Percentiles rank a stretch among this genome's conserved stretches.
These are phyloP conservation scores for Camellia lanceoleosa DNA, from an alignment of 148 eudicot species.

Conservation along the genomic window DNA sequence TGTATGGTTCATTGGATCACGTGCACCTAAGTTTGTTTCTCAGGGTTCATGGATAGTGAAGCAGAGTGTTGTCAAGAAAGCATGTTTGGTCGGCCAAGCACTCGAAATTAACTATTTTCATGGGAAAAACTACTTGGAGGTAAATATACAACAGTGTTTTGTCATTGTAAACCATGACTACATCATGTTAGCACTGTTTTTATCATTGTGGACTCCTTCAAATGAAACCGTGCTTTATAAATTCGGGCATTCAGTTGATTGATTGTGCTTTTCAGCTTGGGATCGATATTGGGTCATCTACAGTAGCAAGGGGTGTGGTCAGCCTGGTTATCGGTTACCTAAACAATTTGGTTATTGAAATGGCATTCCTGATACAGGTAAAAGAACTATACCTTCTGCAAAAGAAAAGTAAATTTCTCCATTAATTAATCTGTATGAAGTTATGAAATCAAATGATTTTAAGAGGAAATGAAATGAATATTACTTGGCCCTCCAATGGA, in stretches of 20 bases:
- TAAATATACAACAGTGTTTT: slow-evolving; percentile 18
- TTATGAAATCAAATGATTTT: background rate
- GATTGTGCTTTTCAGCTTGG: slow-evolving; percentile 46
- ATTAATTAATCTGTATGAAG: background rate
- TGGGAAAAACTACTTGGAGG: slow-evolving; percentile 73
- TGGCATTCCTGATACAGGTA: slow-evolving; percentile 74
- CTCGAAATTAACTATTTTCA: slow-evolving; percentile 61
- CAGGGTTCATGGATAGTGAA: slow-evolving; percentile 83
- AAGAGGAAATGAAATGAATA: too few relatives aligned
- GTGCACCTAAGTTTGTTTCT: slow-evolving; percentile 5
- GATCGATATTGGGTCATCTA: slow-evolving; percentile 66
- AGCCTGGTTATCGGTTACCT: slow-evolving; percentile 72
- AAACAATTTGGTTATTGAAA: slow-evolving; percentile 59
- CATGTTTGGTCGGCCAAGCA: slow-evolving; percentile 64
- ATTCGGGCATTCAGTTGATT: background rate
- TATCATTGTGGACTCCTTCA: too few relatives aligned
- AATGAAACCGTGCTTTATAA: background rate
- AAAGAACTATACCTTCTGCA: background rate
- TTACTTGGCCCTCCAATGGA: too few relatives aligned
- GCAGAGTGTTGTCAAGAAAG: slow-evolving; percentile 78
- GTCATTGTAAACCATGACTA: background rate
- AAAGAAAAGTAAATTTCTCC: background rate
- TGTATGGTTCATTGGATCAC: background rate
- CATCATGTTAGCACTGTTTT: too few relatives aligned
- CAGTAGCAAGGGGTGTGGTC: slow-evolving; percentile 68